A percentile compares a stretch with the other conserved stretches of the same genome.
Evolutionary conservation across 352 stramenopile genomes (phyloP).

Genomic region (Phytophthora ohioensis): DNA sequence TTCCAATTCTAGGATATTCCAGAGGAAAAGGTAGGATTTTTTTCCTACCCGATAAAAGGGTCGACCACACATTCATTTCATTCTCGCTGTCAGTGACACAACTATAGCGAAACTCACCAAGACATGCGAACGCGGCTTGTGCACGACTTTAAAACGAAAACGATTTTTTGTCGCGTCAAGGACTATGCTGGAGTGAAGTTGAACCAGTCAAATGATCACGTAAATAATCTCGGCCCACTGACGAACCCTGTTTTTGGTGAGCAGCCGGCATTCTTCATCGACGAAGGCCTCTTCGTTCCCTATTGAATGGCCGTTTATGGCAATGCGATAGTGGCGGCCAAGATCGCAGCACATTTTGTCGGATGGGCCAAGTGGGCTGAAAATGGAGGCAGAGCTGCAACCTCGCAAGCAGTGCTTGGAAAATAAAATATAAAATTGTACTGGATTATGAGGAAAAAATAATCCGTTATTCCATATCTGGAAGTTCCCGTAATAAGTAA

Average conservation of each 20-base stretch:
- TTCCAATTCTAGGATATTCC: too few relatives aligned
- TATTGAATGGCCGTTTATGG: conserved; percentile 16
- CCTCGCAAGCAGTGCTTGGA: background rate
- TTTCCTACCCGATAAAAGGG: too few relatives aligned
- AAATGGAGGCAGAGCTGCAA: conserved; percentile 17
- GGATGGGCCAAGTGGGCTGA: conserved; percentile 4
- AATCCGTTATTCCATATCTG: too few relatives aligned
- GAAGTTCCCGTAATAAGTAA: too few relatives aligned
- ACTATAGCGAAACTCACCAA: too few relatives aligned
- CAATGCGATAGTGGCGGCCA: conserved; percentile 9
- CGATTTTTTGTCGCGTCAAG: conserved; percentile 20
- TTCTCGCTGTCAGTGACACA: too few relatives aligned
- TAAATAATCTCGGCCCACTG: conserved; percentile 22
- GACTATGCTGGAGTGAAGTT: conserved; percentile 5
- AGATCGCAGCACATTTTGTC: background rate
- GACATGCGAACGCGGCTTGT: too few relatives aligned
- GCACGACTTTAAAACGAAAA: conserved; percentile 26
- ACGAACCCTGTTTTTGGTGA: conserved; percentile 22
- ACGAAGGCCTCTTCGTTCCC: conserved; percentile 32
- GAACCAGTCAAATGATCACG: conserved; percentile 28
- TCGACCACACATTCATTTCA: too few relatives aligned
- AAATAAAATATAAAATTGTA: too few relatives aligned
- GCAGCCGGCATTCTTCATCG: conserved; percentile 32
- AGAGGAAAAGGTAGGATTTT: too few relatives aligned
- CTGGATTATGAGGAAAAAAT: too few relatives aligned